Percentiles rank a stretch among this genome's conserved stretches.
Conservation (phyloP, 148 eudicot genomes). For the Camellia granthamiana region DNA sequence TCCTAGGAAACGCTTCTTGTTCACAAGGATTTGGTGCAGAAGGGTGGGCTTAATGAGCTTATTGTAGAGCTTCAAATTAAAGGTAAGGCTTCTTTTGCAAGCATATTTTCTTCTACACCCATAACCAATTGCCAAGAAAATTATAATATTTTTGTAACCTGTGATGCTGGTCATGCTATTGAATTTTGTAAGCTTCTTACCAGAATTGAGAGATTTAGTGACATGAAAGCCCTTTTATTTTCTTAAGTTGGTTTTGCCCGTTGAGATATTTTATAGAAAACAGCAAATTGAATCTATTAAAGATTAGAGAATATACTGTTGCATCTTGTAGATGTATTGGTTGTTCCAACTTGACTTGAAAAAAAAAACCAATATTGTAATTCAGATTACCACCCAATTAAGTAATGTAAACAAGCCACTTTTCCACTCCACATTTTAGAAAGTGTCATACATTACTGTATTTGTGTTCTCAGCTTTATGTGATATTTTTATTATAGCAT, state of each 20-base stretch:
- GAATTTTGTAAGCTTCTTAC: not conserved
- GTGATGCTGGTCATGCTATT: not conserved
- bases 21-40: conserved; percentile 67
- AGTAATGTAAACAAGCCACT: not conserved
- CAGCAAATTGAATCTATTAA: not conserved
- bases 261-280: not conserved
- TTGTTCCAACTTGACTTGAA: not conserved
- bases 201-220: not conserved
- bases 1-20: conserved; percentile 92
- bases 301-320: not conserved
- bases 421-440: not conserved
- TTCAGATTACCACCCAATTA: not conserved
- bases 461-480: too few relatives aligned
- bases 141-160: not conserved
- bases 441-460: too few relatives aligned
- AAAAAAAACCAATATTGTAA: not conserved
- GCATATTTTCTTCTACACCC: not conserved
- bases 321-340: not conserved
- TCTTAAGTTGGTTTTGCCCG: not conserved
- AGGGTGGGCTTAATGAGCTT: conserved; percentile 53
- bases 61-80: conserved; percentile 60
- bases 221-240: not conserved
- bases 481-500: too few relatives aligned
- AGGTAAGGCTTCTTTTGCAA: conserved; percentile 40
- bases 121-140: not conserved